Percentiles rank a stretch among this genome's conserved stretches.
These are phyloP conservation scores for Salix dunnii DNA, from an alignment of 345 rosid genomes.

Conservation along the genomic window DNA sequence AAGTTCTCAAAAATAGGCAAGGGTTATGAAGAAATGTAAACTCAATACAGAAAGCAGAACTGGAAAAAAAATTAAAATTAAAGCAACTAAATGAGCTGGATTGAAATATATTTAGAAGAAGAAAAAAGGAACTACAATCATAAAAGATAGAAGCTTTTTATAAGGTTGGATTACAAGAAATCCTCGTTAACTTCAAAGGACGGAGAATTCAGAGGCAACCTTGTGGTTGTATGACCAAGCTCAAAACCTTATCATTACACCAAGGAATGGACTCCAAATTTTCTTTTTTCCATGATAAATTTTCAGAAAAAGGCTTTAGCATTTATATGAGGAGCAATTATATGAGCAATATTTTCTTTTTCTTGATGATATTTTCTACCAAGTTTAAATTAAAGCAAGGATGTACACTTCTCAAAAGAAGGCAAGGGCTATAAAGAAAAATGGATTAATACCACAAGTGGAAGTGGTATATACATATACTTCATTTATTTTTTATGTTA, in stretches of 20 bases:
- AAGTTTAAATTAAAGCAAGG: background rate
- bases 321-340: background rate
- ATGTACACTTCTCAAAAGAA: background rate
- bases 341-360: background rate
- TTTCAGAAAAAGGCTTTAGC: background rate
- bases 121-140: background rate
- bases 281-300: background rate
- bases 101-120: background rate
- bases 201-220: background rate
- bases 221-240: background rate
- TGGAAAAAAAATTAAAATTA: background rate
- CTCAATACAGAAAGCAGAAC: background rate
- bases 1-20: background rate
- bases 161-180: background rate
- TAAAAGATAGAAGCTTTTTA: background rate
- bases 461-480: too few species aligned
- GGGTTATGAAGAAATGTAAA: background rate
- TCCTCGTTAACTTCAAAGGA: background rate
- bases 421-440: background rate
- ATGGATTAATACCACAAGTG: background rate
- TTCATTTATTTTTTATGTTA: too few species aligned
- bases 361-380: background rate
- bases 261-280: background rate
- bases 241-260: background rate
- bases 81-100: background rate